A percentile compares a stretch with the other conserved stretches of the same genome.
Evolutionary conservation across 2,329 filamentous ascomycete genomes (phyloP).

Genomic region (Penicillium sp.): DNA sequence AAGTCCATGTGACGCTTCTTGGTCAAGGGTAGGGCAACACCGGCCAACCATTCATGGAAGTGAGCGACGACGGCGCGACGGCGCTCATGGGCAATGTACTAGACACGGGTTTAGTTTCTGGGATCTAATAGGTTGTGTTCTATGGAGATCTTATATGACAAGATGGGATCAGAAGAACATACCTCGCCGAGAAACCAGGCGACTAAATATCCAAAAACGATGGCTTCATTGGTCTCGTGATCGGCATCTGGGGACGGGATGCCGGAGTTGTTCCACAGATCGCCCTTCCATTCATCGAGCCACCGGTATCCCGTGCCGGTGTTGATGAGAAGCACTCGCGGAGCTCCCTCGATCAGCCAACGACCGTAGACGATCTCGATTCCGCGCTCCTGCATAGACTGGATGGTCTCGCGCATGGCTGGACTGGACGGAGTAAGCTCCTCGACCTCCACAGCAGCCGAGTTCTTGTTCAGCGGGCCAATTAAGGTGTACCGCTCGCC

Average conservation of each 20-base stretch:
- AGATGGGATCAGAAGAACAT: conserved; percentile 33
- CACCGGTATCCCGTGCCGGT: conserved; percentile 90
- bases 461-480: conserved; percentile 88
- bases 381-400: conserved; percentile 90
- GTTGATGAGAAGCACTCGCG: conserved; percentile 90
- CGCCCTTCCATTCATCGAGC: conserved; percentile 94
- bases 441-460: conserved; percentile 97
- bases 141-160: no score
- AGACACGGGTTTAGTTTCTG: conserved; percentile 2
- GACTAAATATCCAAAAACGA: conserved; percentile 95
- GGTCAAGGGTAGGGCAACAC: conserved; percentile 86
- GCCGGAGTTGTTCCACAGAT: conserved; percentile 88
- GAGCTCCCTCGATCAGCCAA: conserved; percentile 97
- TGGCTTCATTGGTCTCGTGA: conserved; percentile 94
- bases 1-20: conserved; percentile 95
- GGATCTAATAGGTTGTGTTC: no score
- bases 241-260: conserved; percentile 93
- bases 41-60: conserved; percentile 98
- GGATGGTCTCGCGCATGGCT: conserved; percentile 79
- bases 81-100: conserved; percentile 95
- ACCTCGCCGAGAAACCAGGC: conserved; percentile 99
- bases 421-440: conserved; percentile 82
- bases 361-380: conserved; percentile 90
- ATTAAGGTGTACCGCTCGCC: conserved; percentile 95
- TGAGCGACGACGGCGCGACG: conserved; percentile 92